A percentile compares a stretch with the other conserved stretches of the same genome.
phyloP scores from a whole-genome alignment of 306 rosid genomes.

The Luffa acutangula region DNA sequence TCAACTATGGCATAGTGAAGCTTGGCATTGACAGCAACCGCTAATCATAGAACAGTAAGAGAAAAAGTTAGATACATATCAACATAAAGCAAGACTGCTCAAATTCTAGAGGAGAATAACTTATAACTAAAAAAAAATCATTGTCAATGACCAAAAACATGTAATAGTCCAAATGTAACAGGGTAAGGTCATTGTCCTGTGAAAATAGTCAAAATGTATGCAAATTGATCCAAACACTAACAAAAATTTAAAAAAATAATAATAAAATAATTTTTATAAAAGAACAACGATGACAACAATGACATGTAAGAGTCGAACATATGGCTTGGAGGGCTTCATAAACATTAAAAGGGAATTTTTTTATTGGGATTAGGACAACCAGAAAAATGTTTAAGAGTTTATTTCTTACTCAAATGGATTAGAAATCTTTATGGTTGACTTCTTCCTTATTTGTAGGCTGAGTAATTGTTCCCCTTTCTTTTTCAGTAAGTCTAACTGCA shows the following conservation, averaged over 20 bases:
- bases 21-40: conserved; percentile 90
- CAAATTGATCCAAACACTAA: background rate
- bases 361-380: background rate
- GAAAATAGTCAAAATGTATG: background rate
- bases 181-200: background rate
- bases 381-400: background rate
- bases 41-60: conserved; percentile 28
- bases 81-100: background rate
- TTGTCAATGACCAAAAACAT: background rate
- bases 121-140: background rate
- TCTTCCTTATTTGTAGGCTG: background rate
- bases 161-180: background rate
- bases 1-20: conserved; percentile 89
- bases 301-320: background rate
- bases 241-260: too few relatives aligned
- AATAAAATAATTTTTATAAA: too few relatives aligned
- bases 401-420: background rate
- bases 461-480: background rate
- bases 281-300: background rate
- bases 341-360: background rate
- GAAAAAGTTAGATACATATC: background rate
- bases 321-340: background rate
- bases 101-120: background rate
- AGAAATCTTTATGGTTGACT: background rate
- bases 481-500: background rate